Evolutionary conservation across 2,329 filamentous ascomycete genomes (phyloP), one percentile per base, ranked within the genome.

Genomic region (Arachnopeziza araneosa): DNA sequence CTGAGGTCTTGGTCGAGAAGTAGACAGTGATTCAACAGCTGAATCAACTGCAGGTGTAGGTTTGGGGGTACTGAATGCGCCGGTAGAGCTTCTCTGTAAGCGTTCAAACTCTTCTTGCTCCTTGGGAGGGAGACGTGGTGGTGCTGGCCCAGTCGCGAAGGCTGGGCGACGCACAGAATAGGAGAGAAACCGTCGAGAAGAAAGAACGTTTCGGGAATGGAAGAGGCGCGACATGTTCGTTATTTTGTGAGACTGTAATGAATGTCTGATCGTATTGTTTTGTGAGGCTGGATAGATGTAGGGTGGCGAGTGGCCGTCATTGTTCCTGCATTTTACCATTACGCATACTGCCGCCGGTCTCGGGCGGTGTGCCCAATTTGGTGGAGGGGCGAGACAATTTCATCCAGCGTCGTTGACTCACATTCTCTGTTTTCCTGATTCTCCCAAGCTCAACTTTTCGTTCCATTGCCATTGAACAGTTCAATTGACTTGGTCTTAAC

Each of bases 51-150:
- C 63, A 2, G 67, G 55, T 24, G 52, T 44, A 22, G 57, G 56
- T 57, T 64, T 69, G 22, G 78, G 88, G 69, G 83, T 95, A 77
- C 78, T 95, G 76, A 84, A 97, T 64, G 77, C 95, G 64, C 82
- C 91, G 65, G 85, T 96, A 67, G 79, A 96, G 72, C 81, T 80
- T 67, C 84, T 84, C 72, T 97, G 92, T 3, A 98, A 87, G 50
- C 86, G 83, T 76, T 97, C 93, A 74, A 95, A 96, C 66, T 96
- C 84, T 73, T 92, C 90, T 78, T 97, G 93, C 68, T 96, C 88
- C 74, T 90, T 86, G 69, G 91, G 86, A 7, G 93, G 91, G 12
- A 98, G 90, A 54, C 91, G 89, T 0, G 91, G 93, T 19, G 95
- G 95, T 8, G 90, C 77, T 24, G 93, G 90, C 14, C 79, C 79